Percentiles rank a stretch among this genome's conserved stretches.
These are phyloP conservation scores for Sclerotinia minor DNA, from an alignment of 2,329 filamentous ascomycete species.

Conservation along the genomic window DNA sequence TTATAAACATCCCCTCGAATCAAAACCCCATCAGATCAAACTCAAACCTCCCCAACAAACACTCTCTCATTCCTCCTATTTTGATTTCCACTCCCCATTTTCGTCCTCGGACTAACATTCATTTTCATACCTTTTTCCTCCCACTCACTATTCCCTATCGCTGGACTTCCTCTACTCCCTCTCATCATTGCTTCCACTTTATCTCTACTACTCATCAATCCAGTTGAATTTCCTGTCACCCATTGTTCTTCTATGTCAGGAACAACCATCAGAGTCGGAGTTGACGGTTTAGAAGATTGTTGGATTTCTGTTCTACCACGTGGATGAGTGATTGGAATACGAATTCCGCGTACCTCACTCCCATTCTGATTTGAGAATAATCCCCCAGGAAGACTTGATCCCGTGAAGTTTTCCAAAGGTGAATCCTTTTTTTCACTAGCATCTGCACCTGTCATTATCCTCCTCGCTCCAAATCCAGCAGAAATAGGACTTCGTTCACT, in stretches of 20 bases:
- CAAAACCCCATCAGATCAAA: neutral
- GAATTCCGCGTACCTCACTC: neutral
- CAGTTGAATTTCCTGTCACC: neutral
- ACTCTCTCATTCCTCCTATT: constrained; percentile 16
- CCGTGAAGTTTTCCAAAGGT: neutral
- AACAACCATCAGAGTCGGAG: neutral
- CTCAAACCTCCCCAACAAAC: constrained; percentile 5
- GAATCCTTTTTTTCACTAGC: neutral
- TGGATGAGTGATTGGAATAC: neutral
- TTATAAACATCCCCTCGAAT: neutral
- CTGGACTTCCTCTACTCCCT: constrained; percentile 12
- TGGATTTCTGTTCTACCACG: neutral
- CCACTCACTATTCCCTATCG: neutral
- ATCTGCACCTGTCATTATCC: neutral
- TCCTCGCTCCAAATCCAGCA: neutral
- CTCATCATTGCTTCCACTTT: constrained; percentile 5
- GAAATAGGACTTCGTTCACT: neutral
- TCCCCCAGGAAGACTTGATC: neutral
- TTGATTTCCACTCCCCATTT: neutral
- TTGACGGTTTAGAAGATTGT: neutral
- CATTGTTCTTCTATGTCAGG: neutral
- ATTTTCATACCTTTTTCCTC: neutral
- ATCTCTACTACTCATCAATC: neutral
- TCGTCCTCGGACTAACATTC: neutral
- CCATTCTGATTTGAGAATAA: too few relatives aligned